A percentile compares a stretch with the other conserved stretches of the same genome.
Conservation (phyloP, 2,329 filamentous ascomycete species). For the Cercospora janseana region DNA sequence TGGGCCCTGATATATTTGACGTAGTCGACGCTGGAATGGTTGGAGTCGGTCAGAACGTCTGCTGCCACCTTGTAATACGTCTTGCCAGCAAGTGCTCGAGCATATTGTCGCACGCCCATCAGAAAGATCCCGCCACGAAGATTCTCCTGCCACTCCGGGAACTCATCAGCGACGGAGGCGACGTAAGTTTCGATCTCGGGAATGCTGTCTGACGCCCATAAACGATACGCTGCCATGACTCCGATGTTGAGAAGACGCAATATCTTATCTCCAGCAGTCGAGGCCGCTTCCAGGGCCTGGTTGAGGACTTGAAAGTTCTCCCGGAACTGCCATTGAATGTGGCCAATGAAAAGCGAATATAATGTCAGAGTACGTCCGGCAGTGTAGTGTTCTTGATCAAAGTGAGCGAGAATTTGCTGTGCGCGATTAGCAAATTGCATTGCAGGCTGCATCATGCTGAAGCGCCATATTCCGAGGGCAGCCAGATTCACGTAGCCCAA, state of each 20-base stretch:
- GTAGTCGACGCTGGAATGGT: slow-evolving; percentile 60
- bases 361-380: slow-evolving; percentile 67
- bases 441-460: slow-evolving; percentile 68
- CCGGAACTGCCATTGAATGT: slow-evolving; percentile 63
- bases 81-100: slow-evolving; percentile 71
- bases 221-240: slow-evolving; percentile 62
- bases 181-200: slow-evolving; percentile 69
- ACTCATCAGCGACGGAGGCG: slow-evolving; percentile 69
- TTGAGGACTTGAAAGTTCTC: slow-evolving; percentile 61
- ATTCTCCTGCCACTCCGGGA: slow-evolving; percentile 69
- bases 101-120: slow-evolving; percentile 63
- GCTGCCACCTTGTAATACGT: slow-evolving; percentile 54
- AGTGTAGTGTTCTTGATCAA: slow-evolving; percentile 61
- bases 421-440: slow-evolving; percentile 63
- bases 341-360: slow-evolving; percentile 67
- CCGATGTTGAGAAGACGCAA: slow-evolving; percentile 71
- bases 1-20: slow-evolving; percentile 51
- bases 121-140: slow-evolving; percentile 69
- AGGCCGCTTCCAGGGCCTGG: slow-evolving; percentile 63
- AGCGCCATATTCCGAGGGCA: slow-evolving; percentile 65
- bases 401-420: slow-evolving; percentile 63
- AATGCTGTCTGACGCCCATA: slow-evolving; percentile 68
- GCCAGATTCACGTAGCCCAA: slow-evolving; percentile 67
- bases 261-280: slow-evolving; percentile 67
- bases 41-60: slow-evolving; percentile 65